phyloP scores from a whole-genome alignment of 208 protist species.

The Trypanosoma boissoni region DNA sequence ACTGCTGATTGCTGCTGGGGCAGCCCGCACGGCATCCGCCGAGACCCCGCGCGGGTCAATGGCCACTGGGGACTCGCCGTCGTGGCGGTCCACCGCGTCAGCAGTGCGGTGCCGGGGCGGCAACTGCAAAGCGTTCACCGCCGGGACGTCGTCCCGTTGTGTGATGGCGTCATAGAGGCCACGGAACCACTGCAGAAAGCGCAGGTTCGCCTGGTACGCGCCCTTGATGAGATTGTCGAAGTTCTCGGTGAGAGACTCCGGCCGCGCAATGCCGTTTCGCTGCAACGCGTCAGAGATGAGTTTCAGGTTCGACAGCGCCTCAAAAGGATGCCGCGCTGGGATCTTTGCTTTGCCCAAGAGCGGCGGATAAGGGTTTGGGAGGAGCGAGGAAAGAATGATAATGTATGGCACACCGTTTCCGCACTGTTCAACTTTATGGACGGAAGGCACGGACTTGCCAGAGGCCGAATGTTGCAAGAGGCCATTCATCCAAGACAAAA shows the following conservation, averaged over 20 bases:
- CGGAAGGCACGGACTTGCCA: conserved; percentile 26
- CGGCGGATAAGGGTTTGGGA: conserved; percentile 76
- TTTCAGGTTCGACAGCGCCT: conserved; percentile 96
- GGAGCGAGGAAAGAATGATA: conserved; percentile 91
- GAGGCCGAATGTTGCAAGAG: conserved; percentile 32
- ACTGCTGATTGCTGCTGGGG: too few relatives aligned
- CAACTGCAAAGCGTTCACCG: too few relatives aligned
- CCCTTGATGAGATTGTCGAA: conserved; percentile 91
- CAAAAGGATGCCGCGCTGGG: conserved; percentile 89
- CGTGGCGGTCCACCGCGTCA: too few relatives aligned
- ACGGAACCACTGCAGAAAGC: conserved; percentile 97
- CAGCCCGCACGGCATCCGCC: too few relatives aligned
- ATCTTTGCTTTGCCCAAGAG: conserved; percentile 89
- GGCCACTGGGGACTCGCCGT: too few relatives aligned
- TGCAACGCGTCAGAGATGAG: conserved; percentile 92
- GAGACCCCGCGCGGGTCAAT: too few relatives aligned
- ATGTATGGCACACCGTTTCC: conserved; percentile 90
- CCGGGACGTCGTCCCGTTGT: neutral
- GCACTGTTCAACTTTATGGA: conserved; percentile 80
- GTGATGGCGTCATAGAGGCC: conserved; percentile 50
- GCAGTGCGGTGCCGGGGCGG: too few relatives aligned
- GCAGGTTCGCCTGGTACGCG: conserved; percentile 97
- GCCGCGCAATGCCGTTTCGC: conserved; percentile 77
- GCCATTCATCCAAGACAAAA: conserved; percentile 79
- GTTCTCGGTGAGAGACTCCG: conserved; percentile 70